phyloP scores from a whole-genome alignment of 2,329 filamentous ascomycete genomes.

The Colletotrichum ledebouriae region DNA sequence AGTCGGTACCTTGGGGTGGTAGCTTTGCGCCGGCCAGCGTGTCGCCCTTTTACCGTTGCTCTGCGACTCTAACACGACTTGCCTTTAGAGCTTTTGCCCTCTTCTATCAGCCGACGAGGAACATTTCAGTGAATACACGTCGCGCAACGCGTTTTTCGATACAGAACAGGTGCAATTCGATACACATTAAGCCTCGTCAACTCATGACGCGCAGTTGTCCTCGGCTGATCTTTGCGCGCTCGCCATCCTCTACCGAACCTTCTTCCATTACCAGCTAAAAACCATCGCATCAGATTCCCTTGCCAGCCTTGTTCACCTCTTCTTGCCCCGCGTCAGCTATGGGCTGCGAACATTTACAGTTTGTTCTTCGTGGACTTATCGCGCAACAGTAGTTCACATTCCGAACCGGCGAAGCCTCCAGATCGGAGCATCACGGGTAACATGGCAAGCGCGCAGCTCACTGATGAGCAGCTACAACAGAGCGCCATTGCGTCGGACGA shows the following conservation, averaged over 20 bases:
- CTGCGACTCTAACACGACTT: conserved; percentile 5
- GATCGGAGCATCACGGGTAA: not conserved
- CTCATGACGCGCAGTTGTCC: not conserved
- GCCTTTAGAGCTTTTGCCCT: not conserved
- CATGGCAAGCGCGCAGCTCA: conserved; percentile 67
- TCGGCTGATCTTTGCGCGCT: not conserved
- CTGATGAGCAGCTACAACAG: conserved; percentile 70
- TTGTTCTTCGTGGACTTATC: conserved; percentile 12
- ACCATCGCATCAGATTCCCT: not conserved
- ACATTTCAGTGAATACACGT: not conserved
- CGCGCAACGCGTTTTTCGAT: not conserved
- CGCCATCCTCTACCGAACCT: not conserved
- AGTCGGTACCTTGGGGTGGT: conserved; percentile 9
- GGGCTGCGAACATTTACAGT: conserved; percentile 18
- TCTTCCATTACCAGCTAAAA: not conserved
- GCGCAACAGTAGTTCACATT: conserved; percentile 4
- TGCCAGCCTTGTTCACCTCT: not conserved
- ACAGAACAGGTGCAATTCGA: not conserved
- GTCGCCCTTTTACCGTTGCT: conserved; percentile 22
- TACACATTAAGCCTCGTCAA: not conserved
- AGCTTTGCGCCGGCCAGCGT: conserved; percentile 15
- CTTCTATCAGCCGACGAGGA: not conserved
- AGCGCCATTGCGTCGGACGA: conserved; percentile 66
- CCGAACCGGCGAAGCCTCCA: not conserved
- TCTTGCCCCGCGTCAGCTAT: conserved; percentile 19